A percentile compares a stretch with the other conserved stretches of the same genome.
phyloP scores from a whole-genome alignment of 75 land plant genomes.

The Larix kaempferi region DNA sequence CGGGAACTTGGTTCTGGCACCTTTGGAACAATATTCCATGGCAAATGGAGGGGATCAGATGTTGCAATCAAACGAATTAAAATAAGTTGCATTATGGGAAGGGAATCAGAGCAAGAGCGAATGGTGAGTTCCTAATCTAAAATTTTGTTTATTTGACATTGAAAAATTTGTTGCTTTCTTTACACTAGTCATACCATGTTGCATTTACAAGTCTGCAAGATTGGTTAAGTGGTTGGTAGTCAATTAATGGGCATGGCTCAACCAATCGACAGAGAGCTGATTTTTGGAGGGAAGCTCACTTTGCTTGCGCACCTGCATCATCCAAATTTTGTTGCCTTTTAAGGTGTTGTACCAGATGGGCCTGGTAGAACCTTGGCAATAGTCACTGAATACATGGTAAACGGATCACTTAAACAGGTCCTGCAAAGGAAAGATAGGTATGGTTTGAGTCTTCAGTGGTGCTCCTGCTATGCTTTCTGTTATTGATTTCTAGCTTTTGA shows the following conservation, averaged over 20 bases:
- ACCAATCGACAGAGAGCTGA: constrained; percentile 56
- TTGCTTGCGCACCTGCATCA: constrained; percentile 85
- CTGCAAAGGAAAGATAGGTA: constrained; percentile 83
- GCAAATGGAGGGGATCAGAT: constrained; percentile 96
- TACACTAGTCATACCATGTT: not conserved
- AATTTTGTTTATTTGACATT: not conserved
- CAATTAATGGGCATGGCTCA: not conserved
- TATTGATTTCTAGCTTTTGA: not conserved
- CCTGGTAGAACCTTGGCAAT: constrained; percentile 92
- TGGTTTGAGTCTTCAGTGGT: not conserved
- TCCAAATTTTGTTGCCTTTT: constrained; percentile 96
- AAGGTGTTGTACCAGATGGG: constrained; percentile 96
- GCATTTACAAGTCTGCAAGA: constrained; percentile 1
- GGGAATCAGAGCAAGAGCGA: constrained; percentile 76
- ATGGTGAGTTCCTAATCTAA: constrained; percentile 42
- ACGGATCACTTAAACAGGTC: constrained; percentile 87
- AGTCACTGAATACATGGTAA: constrained; percentile 93
- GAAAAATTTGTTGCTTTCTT: not conserved
- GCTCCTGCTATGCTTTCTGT: not conserved
- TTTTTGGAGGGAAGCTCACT: constrained; percentile 90
- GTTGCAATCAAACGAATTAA: constrained; percentile 97
- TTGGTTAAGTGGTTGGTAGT: constrained; percentile 4
- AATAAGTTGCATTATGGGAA: constrained; percentile 83
- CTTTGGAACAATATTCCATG: constrained; percentile 93
- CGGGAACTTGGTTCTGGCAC: constrained; percentile 95